A percentile compares a stretch with the other conserved stretches of the same genome.
phyloP scores from a whole-genome alignment of 2,329 filamentous ascomycete species.

The Fusarium fujikuroi region DNA sequence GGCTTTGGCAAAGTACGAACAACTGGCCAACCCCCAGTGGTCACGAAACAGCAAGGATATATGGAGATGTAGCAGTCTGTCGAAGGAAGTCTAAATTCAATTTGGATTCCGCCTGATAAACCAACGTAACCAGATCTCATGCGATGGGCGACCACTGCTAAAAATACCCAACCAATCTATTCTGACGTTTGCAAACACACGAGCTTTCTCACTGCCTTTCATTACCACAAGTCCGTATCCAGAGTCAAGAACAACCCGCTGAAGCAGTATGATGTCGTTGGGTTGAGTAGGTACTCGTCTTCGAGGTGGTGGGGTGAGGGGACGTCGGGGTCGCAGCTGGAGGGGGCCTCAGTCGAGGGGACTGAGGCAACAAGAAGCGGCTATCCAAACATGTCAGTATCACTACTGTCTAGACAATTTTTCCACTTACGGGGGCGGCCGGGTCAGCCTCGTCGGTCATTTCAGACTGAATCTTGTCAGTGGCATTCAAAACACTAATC shows the following conservation, averaged over 20 bases:
- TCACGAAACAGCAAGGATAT: not conserved
- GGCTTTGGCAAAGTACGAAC: not conserved
- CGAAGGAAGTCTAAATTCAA: not conserved
- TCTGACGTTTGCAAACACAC: not conserved
- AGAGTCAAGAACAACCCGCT: not conserved
- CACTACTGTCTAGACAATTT: not conserved
- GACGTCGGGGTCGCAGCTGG: not conserved
- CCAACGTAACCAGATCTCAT: not conserved
- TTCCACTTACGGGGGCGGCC: not conserved
- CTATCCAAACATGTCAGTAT: not conserved
- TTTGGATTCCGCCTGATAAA: not conserved
- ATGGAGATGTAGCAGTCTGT: rapidly evolving
- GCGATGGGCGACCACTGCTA: not conserved
- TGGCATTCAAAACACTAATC: not conserved
- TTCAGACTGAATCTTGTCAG: not conserved
- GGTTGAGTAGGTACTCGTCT: too few relatives aligned
- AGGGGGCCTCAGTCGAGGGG: not conserved
- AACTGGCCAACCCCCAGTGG: not conserved
- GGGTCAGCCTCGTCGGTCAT: not conserved
- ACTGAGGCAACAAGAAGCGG: not conserved
- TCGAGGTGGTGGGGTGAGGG: not conserved
- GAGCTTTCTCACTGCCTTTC: not conserved
- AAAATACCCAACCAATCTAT: not conserved
- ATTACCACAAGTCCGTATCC: rapidly evolving
- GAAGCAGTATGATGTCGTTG: too few relatives aligned